Percentiles rank a stretch among this genome's conserved stretches.
Conservation (phyloP, 1,139 yeast genomes). For the Lodderomyces theae region DNA sequence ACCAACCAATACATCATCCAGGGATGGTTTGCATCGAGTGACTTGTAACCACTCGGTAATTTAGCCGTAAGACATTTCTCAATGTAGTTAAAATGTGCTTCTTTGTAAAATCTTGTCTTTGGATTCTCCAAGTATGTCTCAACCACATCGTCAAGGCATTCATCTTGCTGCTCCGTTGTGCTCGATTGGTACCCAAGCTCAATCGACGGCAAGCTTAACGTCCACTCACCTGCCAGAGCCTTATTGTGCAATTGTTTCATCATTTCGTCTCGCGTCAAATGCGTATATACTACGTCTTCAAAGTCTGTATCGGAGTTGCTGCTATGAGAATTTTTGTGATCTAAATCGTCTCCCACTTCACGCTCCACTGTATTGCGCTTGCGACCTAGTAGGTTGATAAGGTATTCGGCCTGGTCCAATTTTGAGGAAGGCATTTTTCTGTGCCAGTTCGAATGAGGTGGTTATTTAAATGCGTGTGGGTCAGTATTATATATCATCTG, state of each 20-base stretch:
- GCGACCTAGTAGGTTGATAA: conserved; percentile 9
- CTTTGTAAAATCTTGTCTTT: conserved; percentile 15
- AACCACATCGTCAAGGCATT: conserved; percentile 35
- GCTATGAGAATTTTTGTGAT: neutral
- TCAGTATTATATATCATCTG: neutral
- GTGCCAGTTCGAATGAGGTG: no score
- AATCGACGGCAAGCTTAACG: conserved; percentile 2
- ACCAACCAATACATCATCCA: conserved; percentile 89
- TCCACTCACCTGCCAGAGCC: neutral
- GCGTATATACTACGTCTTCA: conserved; percentile 3
- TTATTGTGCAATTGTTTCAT: conserved; percentile 3
- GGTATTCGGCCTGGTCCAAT: conserved; percentile 7
- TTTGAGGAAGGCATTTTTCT: neutral
- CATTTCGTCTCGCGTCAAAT: conserved; percentile 6
- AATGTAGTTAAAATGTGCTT: conserved; percentile 20
- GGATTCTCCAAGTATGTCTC: conserved; percentile 16
- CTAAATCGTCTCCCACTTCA: neutral
- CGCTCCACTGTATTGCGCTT: conserved; percentile 8
- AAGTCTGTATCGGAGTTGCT: conserved; percentile 2
- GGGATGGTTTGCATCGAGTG: conserved; percentile 82
- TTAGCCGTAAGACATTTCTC: conserved; percentile 34
- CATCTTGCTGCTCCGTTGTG: conserved; percentile 41
- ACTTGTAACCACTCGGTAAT: conserved; percentile 48
- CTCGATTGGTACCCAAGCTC: conserved; percentile 21
- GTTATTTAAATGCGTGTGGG: neutral